phyloP scores from a whole-genome alignment of 306 rosid genomes.

The Medicago arabica region DNA sequence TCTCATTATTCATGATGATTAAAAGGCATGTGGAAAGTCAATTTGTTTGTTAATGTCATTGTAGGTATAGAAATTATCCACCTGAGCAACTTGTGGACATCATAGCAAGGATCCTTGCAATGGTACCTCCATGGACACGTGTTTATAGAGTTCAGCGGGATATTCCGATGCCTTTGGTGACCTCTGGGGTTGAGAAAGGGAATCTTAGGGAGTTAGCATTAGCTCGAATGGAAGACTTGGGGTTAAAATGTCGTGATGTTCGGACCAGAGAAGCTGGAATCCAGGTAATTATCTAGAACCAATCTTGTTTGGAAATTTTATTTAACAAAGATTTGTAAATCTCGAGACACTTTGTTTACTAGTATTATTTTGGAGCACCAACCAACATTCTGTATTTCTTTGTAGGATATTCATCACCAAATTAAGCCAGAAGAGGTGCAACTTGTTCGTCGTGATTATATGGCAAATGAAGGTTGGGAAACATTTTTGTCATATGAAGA shows the following conservation, averaged over 20 bases:
- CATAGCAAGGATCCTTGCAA: slow-evolving; percentile 86
- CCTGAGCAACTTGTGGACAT: slow-evolving; percentile 99
- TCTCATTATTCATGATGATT: slow-evolving; percentile 6
- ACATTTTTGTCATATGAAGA: slow-evolving; percentile 96
- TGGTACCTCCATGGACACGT: slow-evolving; percentile 99
- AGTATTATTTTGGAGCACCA: slow-evolving; percentile 24
- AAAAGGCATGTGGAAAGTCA: slow-evolving; percentile 5
- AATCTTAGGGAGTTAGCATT: slow-evolving; percentile 92
- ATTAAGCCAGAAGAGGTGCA: slow-evolving; percentile 95
- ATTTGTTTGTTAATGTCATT: slow-evolving; percentile 36
- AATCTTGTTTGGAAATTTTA: slow-evolving; percentile 27
- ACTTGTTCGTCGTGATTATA: slow-evolving; percentile 93
- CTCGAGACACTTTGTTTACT: slow-evolving; percentile 17
- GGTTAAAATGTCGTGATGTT: slow-evolving; percentile 96
- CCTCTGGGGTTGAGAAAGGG: slow-evolving; percentile 99
- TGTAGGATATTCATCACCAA: slow-evolving; percentile 93
- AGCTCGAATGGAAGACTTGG: slow-evolving; percentile 98
- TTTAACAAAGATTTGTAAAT: slow-evolving; percentile 25
- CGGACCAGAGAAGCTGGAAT: slow-evolving; percentile 98
- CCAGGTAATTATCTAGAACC: slow-evolving; percentile 61
- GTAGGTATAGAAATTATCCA: slow-evolving; percentile 95
- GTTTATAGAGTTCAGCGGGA: slow-evolving; percentile 99
- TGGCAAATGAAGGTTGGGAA: slow-evolving; percentile 98
- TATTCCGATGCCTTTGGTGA: slow-evolving; percentile 98
- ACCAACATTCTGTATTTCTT: slow-evolving; percentile 26